Conservation (phyloP, 2,329 filamentous ascomycete species). For the Davidsoniella virescens region DNA sequence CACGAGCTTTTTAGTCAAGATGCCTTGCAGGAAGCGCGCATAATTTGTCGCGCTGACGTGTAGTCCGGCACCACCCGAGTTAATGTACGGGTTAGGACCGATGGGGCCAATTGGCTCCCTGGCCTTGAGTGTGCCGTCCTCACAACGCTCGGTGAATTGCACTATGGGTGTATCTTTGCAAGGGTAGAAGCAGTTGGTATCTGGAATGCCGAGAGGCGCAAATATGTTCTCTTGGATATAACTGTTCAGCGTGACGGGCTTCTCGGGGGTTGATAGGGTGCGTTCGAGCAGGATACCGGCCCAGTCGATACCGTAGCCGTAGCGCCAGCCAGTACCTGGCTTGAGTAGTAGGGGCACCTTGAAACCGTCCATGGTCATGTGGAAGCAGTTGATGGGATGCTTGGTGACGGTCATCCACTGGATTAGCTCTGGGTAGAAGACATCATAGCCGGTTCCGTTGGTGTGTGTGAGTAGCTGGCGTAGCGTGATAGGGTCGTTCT, state of each 20-base stretch:
- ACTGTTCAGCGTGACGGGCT: slow-evolving; percentile 22
- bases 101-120: slow-evolving; percentile 12
- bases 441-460: slow-evolving; percentile 29
- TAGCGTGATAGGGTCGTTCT: slow-evolving; percentile 23
- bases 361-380: slow-evolving; percentile 23
- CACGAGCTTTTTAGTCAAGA: slow-evolving; percentile 21
- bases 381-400: slow-evolving; percentile 19
- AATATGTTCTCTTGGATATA: slow-evolving; percentile 25
- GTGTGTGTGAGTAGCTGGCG: slow-evolving; percentile 33
- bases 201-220: slow-evolving; percentile 21
- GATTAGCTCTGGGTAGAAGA: slow-evolving; percentile 23
- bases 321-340: slow-evolving; percentile 33
- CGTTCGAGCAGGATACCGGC: slow-evolving; percentile 28
- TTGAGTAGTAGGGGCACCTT: slow-evolving; percentile 27
- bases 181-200: slow-evolving; percentile 20
- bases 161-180: slow-evolving; percentile 14
- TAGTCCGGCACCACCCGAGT: slow-evolving; percentile 29
- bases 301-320: slow-evolving; percentile 32
- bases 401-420: slow-evolving; percentile 25
- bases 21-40: slow-evolving; percentile 20
- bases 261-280: slow-evolving; percentile 9
- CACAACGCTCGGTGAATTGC: slow-evolving; percentile 1
- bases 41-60: slow-evolving; percentile 28
- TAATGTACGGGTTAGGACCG: slow-evolving; percentile 20
- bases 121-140: slow-evolving; percentile 15